Conservation (phyloP, 768 basidiomycete species). For the Lactarius tabidus region DNA sequence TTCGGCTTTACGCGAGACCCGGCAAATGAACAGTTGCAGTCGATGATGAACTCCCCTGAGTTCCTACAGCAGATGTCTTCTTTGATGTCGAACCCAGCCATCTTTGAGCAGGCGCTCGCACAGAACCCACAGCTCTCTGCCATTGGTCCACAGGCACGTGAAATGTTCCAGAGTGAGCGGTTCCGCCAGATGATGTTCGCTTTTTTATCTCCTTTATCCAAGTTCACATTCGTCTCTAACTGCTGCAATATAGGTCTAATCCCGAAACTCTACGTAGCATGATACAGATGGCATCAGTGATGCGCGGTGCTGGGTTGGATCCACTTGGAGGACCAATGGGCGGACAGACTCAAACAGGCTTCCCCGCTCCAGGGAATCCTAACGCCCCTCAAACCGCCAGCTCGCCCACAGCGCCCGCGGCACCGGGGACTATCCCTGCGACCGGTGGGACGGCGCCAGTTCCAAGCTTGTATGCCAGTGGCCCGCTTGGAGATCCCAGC, state of each 20-base stretch:
- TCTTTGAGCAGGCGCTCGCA: slow-evolving; percentile 82
- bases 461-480: slow-evolving; percentile 25
- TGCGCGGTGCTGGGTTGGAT: slow-evolving; percentile 42
- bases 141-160: slow-evolving; percentile 78
- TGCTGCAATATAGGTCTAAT: slow-evolving; percentile 52
- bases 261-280: slow-evolving; percentile 72
- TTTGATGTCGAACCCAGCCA: slow-evolving; percentile 83
- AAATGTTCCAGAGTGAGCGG: slow-evolving; percentile 69
- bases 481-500: slow-evolving; percentile 37
- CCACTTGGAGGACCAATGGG: slow-evolving; percentile 25
- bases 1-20: neutral
- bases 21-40: slow-evolving; percentile 55
- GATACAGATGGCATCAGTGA: slow-evolving; percentile 64
- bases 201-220: neutral
- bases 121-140: slow-evolving; percentile 71
- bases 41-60: slow-evolving; percentile 80
- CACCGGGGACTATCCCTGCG: slow-evolving; percentile 26
- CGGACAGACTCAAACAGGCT: slow-evolving; percentile 33
- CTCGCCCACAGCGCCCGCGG: slow-evolving; percentile 23
- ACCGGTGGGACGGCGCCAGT: slow-evolving; percentile 25
- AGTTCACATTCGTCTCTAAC: neutral
- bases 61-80: slow-evolving; percentile 85
- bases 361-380: slow-evolving; percentile 63
- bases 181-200: slow-evolving; percentile 72
- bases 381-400: slow-evolving; percentile 32